A percentile compares a stretch with the other conserved stretches of the same genome.
These are phyloP conservation scores for Inosperma sp. DNA, from an alignment of 768 basidiomycete genomes.

Conservation along the genomic window DNA sequence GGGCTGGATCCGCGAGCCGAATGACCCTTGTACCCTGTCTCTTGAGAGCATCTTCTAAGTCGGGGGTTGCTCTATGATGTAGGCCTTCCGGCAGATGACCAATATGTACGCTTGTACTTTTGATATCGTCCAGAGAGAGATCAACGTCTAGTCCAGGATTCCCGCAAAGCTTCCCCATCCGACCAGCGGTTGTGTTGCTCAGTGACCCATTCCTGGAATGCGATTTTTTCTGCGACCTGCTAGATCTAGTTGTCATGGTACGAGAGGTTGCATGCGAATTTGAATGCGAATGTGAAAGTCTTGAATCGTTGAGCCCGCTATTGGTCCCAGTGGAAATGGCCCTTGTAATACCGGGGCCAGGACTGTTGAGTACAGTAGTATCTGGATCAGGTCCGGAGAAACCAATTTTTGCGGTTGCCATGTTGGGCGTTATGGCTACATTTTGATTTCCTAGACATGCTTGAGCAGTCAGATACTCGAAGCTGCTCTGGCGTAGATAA, in stretches of 20 bases:
- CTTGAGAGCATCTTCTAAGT: constrained; percentile 39
- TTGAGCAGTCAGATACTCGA: constrained; percentile 63
- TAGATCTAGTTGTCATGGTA: constrained; percentile 21
- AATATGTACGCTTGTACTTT: constrained; percentile 1
- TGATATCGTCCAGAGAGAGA: neutral
- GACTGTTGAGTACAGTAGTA: neutral
- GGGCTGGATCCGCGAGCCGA: constrained; percentile 40
- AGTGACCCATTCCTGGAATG: constrained; percentile 44
- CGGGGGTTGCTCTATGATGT: constrained; percentile 5
- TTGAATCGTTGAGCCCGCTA: constrained; percentile 10
- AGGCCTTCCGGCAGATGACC: neutral
- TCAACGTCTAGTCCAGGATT: constrained; percentile 13
- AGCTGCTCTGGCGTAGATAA: constrained; percentile 27
- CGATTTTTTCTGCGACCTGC: constrained; percentile 31
- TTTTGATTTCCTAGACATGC: constrained; percentile 65
- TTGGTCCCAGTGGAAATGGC: constrained; percentile 3
- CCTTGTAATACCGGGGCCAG: neutral
- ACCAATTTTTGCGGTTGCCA: constrained; percentile 18
- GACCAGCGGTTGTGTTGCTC: constrained; percentile 36
- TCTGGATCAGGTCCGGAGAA: neutral
- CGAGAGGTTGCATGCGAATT: constrained; percentile 32
- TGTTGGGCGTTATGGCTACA: constrained; percentile 37
- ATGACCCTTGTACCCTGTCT: constrained; percentile 40
- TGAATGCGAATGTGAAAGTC: constrained; percentile 32
- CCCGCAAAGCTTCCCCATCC: constrained; percentile 31